Base-by-base conservation (phyloP, 495 filamentous ascomycete genomes). In the Melanomma pulvis-pyrius region DNA sequence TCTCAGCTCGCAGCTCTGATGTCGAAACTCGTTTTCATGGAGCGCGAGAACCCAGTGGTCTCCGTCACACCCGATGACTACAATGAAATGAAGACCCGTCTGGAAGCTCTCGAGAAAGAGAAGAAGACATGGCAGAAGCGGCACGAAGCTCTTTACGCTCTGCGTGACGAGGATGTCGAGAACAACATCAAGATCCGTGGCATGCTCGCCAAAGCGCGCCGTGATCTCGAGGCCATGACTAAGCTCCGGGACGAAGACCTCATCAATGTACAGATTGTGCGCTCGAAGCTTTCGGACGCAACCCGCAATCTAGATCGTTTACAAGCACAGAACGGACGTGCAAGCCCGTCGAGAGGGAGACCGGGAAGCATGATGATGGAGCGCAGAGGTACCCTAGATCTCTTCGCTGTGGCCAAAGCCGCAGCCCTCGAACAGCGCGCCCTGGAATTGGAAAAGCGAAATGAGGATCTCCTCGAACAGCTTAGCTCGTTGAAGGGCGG, bases 201-300 rank as follows among this genome's bases (percentile, higher is more conserved):
- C 26, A 65, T 76, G 21, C 71, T 76, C 7, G 74, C 74, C 19
- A 68, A 76, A 52, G 71, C 72, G 29, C 73, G 74, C 7, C 60
- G 71, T 5, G 68, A 72, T 17, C 73, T 74, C 44, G 74, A 69
- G 25, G 63, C 63, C 11, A 72, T 75, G 63, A 71, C 59, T 9
- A 71, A 72, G 46, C 67, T 76, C 13, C 68, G 74, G 24, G 74
- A 76, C 34, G 74, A 75, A 3, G 74, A 76, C 52, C 63, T 76
- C 28, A 26, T 52, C 25, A 76, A 76, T 29, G 69, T 76, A 5
- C 59, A 75, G 34, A 17, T 60, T 3, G 57, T 76, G 13, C 69
- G 74, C 2, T 49, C 50, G 11, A 73, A 74, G 63, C 69, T 76
- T 22, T 71, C 71, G 13, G 73, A 72, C 2, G 69, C 69, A 9